These are phyloP conservation scores for Taxillus chinensis DNA, from an alignment of 164 flowering plant genomes.

Conservation along the genomic window DNA sequence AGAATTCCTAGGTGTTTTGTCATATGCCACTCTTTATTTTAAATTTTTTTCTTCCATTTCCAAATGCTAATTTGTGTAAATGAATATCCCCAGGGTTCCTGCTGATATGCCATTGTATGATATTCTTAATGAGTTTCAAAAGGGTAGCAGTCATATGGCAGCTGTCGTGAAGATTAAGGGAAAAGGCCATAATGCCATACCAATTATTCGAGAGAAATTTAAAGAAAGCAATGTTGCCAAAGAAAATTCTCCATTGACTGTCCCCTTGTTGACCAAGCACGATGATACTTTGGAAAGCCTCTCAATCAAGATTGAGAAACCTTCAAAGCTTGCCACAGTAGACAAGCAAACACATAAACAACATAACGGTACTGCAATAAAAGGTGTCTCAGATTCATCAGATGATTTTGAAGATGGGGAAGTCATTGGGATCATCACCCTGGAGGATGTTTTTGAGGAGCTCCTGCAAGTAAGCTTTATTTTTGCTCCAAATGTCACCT, in stretches of 20 bases:
- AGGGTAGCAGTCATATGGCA: constrained; percentile 63
- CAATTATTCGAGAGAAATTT: constrained; percentile 22
- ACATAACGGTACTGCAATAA: constrained; percentile 23
- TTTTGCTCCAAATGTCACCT: not conserved
- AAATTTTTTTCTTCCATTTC: not conserved
- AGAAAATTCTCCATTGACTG: constrained; percentile 32
- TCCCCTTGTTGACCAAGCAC: constrained; percentile 41
- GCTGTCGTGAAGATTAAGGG: constrained; percentile 19
- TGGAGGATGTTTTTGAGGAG: constrained; percentile 17
- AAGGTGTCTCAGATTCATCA: constrained; percentile 20
- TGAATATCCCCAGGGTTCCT: constrained; percentile 22
- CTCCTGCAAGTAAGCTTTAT: constrained; percentile 20
- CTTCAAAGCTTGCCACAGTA: constrained; percentile 12
- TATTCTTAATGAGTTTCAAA: constrained; percentile 53
- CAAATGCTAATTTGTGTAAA: not conserved
- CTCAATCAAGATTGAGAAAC: constrained; percentile 52
- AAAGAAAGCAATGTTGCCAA: constrained; percentile 19
- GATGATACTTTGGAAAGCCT: constrained; percentile 34
- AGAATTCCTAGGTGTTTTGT: constrained; percentile 40
- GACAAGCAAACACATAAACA: constrained; percentile 7
- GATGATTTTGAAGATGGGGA: too few relatives aligned
- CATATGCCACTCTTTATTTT: not conserved
- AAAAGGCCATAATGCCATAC: too few relatives aligned
- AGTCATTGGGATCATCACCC: not conserved
- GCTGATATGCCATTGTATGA: constrained; percentile 51